These are phyloP conservation scores for Dactylonectria macrodidyma DNA, from an alignment of 2,329 filamentous ascomycete species.

Conservation along the genomic window DNA sequence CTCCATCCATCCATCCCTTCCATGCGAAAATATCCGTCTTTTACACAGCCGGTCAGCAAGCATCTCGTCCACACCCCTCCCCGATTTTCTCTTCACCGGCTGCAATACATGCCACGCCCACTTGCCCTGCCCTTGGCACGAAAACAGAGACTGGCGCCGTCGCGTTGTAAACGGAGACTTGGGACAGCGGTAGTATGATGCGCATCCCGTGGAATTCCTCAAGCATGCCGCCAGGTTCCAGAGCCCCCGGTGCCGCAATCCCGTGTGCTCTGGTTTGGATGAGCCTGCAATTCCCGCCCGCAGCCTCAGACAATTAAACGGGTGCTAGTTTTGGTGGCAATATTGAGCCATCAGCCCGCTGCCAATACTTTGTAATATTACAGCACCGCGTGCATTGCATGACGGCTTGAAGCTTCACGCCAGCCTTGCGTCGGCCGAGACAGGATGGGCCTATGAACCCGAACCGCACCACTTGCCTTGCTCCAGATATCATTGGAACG, in stretches of 20 bases:
- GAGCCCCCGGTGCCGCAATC: constrained; percentile 7
- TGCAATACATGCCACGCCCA: constrained; percentile 16
- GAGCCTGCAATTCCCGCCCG: constrained; percentile 26
- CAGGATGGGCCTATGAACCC: constrained; percentile 29
- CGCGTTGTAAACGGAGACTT: constrained; percentile 24
- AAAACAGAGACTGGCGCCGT: constrained; percentile 27
- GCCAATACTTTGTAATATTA: background rate
- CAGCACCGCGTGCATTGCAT: constrained; percentile 32
- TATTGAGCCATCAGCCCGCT: background rate
- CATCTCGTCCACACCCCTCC: constrained; percentile 4
- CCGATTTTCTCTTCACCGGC: constrained; percentile 27
- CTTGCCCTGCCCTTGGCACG: constrained; percentile 22
- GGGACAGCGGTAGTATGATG: constrained; percentile 7
- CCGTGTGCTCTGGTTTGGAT: constrained; percentile 12
- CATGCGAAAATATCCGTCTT: background rate
- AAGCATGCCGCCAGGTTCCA: constrained; percentile 10
- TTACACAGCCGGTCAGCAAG: constrained; percentile 23
- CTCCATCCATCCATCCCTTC: constrained; percentile 11
- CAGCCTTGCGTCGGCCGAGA: constrained; percentile 34
- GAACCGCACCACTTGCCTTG: constrained; percentile 21
- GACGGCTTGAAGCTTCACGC: constrained; percentile 23
- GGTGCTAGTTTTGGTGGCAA: constrained; percentile 1
- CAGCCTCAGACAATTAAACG: constrained; percentile 16
- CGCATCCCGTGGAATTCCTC: constrained; percentile 16
- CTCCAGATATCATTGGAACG: constrained; percentile 21